These are phyloP conservation scores for Pezicula rhizophila DNA, from an alignment of 2,329 filamentous ascomycete genomes.

Conservation along the genomic window DNA sequence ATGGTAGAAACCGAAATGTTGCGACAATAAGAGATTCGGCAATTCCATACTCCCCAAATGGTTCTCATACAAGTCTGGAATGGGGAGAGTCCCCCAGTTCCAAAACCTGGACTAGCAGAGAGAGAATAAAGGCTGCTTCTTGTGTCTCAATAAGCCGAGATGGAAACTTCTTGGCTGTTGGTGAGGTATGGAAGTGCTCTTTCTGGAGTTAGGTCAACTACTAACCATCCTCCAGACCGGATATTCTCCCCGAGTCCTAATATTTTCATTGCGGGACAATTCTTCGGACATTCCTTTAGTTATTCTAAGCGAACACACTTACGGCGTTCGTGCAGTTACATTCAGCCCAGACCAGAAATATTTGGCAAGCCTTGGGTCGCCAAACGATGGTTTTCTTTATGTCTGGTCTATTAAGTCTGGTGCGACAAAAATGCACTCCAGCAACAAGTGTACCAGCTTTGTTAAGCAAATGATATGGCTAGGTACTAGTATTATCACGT, in stretches of 20 bases:
- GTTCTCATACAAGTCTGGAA: conserved; percentile 34
- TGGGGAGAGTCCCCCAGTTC: conserved; percentile 58
- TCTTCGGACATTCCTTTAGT: conserved; percentile 78
- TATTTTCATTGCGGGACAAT: conserved; percentile 78
- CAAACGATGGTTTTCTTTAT: conserved; percentile 91
- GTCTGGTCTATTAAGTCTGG: conserved; percentile 86
- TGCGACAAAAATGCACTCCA: conserved; percentile 71
- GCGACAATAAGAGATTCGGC: conserved; percentile 41
- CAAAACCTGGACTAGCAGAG: conserved; percentile 80
- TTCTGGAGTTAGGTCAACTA: conserved; percentile 4
- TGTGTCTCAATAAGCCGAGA: conserved; percentile 85
- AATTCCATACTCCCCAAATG: conserved; percentile 28
- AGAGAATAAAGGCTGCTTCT: conserved; percentile 90
- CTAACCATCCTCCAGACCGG: conserved; percentile 56
- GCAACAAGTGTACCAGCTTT: conserved; percentile 86
- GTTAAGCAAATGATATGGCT: conserved; percentile 89
- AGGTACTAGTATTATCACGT: conserved; percentile 73
- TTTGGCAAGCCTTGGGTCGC: conserved; percentile 79
- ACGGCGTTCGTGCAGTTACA: conserved; percentile 80
- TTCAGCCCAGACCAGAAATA: conserved; percentile 85
- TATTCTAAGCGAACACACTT: conserved; percentile 82
- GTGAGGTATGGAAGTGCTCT: conserved; percentile 53
- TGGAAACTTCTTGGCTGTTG: conserved; percentile 81
- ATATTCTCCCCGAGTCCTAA: conserved; percentile 82
- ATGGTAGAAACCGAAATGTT: conserved; percentile 53